These are phyloP conservation scores for Glutinoglossum americanum DNA, from an alignment of 495 filamentous ascomycete genomes.

Conservation along the genomic window DNA sequence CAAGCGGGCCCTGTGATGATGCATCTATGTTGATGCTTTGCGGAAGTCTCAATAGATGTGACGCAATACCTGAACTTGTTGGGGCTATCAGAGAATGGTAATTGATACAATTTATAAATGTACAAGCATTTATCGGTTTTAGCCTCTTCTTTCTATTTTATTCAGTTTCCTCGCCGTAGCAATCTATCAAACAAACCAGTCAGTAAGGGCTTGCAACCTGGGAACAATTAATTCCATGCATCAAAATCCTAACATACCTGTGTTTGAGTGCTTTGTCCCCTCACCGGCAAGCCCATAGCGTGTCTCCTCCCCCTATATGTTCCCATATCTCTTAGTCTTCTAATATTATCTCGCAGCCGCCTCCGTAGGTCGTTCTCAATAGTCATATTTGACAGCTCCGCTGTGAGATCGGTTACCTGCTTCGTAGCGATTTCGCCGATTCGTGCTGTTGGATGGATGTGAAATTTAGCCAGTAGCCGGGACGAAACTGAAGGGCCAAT, in stretches of 20 bases:
- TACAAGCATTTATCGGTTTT: constrained; percentile 6
- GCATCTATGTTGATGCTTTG: neutral
- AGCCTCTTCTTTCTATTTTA: constrained; percentile 43
- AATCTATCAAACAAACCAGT: constrained; percentile 26
- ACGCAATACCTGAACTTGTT: too few relatives aligned
- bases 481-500: constrained; percentile 49
- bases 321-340: constrained; percentile 72
- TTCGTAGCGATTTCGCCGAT: constrained; percentile 47
- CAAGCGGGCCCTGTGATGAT: neutral
- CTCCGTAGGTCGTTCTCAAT: constrained; percentile 76
- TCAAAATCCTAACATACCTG: constrained; percentile 30
- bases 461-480: constrained; percentile 64
- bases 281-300: constrained; percentile 68
- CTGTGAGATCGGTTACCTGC: constrained; percentile 56
- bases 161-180: constrained; percentile 62
- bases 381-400: constrained; percentile 73
- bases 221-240: constrained; percentile 3
- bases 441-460: constrained; percentile 62
- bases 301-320: constrained; percentile 77
- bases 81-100: neutral
- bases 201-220: neutral
- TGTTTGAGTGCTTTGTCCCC: constrained; percentile 68
- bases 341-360: constrained; percentile 63
- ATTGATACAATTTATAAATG: constrained; percentile 25
- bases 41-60: too few relatives aligned